A percentile compares a stretch with the other conserved stretches of the same genome.
phyloP scores from a whole-genome alignment of 2,329 filamentous ascomycete species.

The Didymella lethalis region DNA sequence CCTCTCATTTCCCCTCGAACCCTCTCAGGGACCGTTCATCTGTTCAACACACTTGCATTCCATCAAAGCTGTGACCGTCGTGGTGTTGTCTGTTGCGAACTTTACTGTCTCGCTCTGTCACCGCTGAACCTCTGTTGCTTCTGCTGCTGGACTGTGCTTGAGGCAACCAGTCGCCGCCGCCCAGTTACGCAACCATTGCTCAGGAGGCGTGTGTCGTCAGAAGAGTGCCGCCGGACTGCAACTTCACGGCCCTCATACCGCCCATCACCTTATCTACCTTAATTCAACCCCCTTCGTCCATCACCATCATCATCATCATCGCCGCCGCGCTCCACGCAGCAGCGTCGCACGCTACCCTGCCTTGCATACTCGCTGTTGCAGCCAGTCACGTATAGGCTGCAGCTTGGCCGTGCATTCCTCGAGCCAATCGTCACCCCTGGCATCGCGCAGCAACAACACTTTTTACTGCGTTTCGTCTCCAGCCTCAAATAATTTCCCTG shows the following conservation, averaged over 20 bases:
- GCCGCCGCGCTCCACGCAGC: slow-evolving; percentile 34
- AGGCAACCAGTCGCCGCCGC: slow-evolving; percentile 34
- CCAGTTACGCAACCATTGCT: slow-evolving; percentile 41
- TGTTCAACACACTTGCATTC: slow-evolving; percentile 26
- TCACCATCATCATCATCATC: slow-evolving; percentile 13
- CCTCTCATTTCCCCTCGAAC: slow-evolving; percentile 34
- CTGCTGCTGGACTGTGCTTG: slow-evolving; percentile 23
- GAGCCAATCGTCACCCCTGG: slow-evolving; percentile 46
- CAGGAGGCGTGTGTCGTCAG: slow-evolving; percentile 42
- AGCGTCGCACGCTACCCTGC: slow-evolving; percentile 41
- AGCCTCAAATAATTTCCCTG: slow-evolving; percentile 39
- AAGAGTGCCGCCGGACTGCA: slow-evolving; percentile 32
- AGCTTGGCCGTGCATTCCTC: slow-evolving; percentile 43
- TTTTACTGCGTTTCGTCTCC: slow-evolving; percentile 34
- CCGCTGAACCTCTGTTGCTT: slow-evolving; percentile 12
- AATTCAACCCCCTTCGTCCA: slow-evolving; percentile 21
- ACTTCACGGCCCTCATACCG: slow-evolving; percentile 15
- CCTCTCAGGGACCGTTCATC: slow-evolving; percentile 34
- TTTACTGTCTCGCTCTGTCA: slow-evolving; percentile 31
- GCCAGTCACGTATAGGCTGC: slow-evolving; percentile 43
- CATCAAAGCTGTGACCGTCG: slow-evolving; percentile 25
- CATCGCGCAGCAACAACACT: slow-evolving; percentile 44
- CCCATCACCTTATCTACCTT: slow-evolving; percentile 24
- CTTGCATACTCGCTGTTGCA: slow-evolving; percentile 32
- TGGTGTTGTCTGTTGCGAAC: slow-evolving; percentile 29